These are phyloP conservation scores for Breviolum minutum DNA, from an alignment of 73 alveolate species.

Conservation along the genomic window DNA sequence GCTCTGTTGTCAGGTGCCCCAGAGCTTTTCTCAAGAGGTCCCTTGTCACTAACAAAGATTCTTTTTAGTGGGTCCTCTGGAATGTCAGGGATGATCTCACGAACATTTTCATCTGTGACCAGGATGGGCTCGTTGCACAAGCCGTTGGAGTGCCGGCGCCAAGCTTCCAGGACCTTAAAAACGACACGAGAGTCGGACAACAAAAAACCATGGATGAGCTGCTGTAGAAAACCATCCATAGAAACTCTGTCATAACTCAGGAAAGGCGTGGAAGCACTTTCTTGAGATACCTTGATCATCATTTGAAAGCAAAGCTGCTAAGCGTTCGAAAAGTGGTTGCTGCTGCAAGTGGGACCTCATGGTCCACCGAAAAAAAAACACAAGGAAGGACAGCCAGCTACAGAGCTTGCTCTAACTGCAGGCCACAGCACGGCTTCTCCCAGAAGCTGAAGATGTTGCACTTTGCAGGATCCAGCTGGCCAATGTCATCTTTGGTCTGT, in stretches of 20 bases:
- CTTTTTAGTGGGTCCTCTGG: conserved; percentile 47
- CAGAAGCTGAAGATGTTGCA: conserved; percentile 84
- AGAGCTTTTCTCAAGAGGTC: too few relatives aligned
- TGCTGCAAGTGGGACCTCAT: conserved; percentile 29
- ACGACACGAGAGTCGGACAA: not conserved
- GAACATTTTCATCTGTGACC: conserved; percentile 77
- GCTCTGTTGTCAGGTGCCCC: too few relatives aligned
- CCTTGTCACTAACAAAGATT: too few relatives aligned
- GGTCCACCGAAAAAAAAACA: not conserved
- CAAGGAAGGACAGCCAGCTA: not conserved
- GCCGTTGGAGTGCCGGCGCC: conserved; percentile 80
- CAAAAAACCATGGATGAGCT: not conserved
- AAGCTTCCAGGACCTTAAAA: conserved; percentile 74
- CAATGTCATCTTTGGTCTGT: not conserved
- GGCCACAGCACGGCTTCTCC: conserved; percentile 75
- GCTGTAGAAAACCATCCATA: not conserved
- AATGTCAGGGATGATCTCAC: conserved; percentile 59
- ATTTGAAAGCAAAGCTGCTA: not conserved
- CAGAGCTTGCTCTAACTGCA: too few relatives aligned
- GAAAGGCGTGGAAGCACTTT: too few relatives aligned
- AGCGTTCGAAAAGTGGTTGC: conserved; percentile 61
- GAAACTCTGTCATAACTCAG: not conserved
- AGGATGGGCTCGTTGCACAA: conserved; percentile 86
- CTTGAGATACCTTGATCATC: not conserved
- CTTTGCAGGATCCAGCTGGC: conserved; percentile 8